Base-by-base conservation (phyloP, 352 stramenopile genomes). In the Pythium sukuiense region DNA sequence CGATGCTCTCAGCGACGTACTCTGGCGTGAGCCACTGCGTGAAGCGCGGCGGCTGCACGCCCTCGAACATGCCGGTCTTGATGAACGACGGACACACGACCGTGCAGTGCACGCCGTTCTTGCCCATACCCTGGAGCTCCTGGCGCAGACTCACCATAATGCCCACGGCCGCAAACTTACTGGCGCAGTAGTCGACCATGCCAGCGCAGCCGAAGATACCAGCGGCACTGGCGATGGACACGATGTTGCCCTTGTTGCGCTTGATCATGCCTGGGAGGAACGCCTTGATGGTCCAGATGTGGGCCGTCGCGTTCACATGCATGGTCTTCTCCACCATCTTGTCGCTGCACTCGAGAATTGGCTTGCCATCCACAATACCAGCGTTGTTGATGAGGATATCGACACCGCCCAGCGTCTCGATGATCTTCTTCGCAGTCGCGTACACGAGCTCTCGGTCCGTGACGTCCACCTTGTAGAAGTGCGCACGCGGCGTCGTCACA, bases 361-460 rank as follows among this genome's bases (percentile, higher is more conserved):
- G 67, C n/a, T 70, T 77, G 50, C 75, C 77, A 26, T 62, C 52
- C 9, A 86, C 77, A 50, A 86, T 86, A 35, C 77, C 77, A 20
- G 77, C 76, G 55, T 85, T 85, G 65, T 85, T 85, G 49, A 85
- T 67, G 0, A 85, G 63, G 26, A 85, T 78, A 26, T 85, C 77
- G 9, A 85, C 77, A 2, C 61, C 66, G 1, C 72, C 66, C 24
- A 78, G 59, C 57, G 74, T 56, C 7, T 59, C 49, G 30, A 74
- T 60, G 24, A 79, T 59, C 9, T 29, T 12, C 27, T 65, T 41
- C 13, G 62, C 71, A 6, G 65, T 52, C 18, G 66, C 45, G 64
- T 77, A 79, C 8, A 80, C 71, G 8, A 59, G 30, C 32, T 68
- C 70, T 26, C 65, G 66, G 64, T 82, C 52, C 30, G 75, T 75